phyloP scores from a whole-genome alignment of 495 filamentous ascomycete species.

The Penicillium turbatum region DNA sequence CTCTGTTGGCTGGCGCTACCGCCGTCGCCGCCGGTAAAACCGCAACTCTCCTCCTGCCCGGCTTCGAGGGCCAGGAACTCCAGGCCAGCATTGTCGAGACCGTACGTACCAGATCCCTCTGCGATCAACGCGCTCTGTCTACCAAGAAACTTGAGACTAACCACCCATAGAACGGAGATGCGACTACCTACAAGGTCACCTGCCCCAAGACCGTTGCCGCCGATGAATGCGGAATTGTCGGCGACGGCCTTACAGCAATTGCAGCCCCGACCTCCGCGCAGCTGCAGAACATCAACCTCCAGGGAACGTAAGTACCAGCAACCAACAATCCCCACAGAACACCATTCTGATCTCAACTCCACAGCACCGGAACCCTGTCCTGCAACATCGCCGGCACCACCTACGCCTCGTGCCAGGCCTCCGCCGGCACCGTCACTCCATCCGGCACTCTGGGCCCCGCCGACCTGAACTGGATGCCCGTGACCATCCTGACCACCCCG shows the following conservation, averaged over 20 bases:
- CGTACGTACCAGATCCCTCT: constrained; percentile 15
- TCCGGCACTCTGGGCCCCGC: constrained; percentile 17
- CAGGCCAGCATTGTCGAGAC: constrained; percentile 23
- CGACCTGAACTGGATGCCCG: constrained; percentile 26
- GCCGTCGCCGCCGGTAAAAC: constrained; percentile 29
- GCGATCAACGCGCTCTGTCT: not conserved
- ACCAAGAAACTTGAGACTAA: not conserved
- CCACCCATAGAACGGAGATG: constrained; percentile 17
- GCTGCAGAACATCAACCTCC: constrained; percentile 14
- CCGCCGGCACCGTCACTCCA: constrained; percentile 23
- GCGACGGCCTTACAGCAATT: constrained; percentile 25
- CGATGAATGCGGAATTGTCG: constrained; percentile 22
- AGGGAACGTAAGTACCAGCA: constrained; percentile 19
- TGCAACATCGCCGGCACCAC: constrained; percentile 33
- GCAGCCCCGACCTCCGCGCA: constrained; percentile 21
- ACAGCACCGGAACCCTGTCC: constrained; percentile 25
- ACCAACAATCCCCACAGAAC: not conserved
- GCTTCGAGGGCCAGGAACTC: constrained; percentile 22
- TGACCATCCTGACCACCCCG: constrained; percentile 28
- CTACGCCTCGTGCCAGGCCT: constrained; percentile 27
- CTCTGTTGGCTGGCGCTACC: constrained; percentile 26
- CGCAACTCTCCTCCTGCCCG: constrained; percentile 30
- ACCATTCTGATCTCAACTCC: not conserved
- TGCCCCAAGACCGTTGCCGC: constrained; percentile 21
- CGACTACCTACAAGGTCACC: constrained; percentile 28